Conservation (phyloP, 140 eudicot species). For the Erigeron philadelphicus region DNA sequence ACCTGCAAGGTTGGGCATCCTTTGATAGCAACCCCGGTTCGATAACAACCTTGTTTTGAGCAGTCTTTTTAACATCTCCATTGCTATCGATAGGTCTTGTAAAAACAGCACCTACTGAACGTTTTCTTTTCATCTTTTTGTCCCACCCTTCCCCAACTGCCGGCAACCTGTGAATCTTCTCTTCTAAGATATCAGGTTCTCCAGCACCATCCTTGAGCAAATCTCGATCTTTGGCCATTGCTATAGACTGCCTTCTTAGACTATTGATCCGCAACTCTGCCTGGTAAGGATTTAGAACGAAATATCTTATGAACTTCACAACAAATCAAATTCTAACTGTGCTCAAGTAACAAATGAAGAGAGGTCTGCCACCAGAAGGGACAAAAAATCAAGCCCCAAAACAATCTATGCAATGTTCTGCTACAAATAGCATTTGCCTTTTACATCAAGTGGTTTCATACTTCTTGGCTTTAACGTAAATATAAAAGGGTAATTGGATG, state of each 20-base stretch:
- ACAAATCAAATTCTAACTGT: conserved; percentile 19
- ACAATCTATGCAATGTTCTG: neutral
- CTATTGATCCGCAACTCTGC: conserved; percentile 54
- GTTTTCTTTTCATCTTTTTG: conserved; percentile 81
- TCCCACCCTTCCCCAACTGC: conserved; percentile 94
- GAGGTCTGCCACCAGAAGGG: neutral
- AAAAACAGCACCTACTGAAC: conserved; percentile 60
- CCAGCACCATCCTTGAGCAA: conserved; percentile 45
- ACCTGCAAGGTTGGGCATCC: conserved; percentile 62
- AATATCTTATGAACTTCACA: conserved; percentile 18
- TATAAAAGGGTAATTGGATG: too few species aligned
- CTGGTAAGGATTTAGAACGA: conserved; percentile 30
- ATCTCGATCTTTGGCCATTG: conserved; percentile 60
- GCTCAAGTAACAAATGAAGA: neutral
- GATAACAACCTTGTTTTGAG: conserved; percentile 46
- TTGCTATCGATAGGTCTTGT: conserved; percentile 60
- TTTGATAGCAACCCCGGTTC: conserved; percentile 51
- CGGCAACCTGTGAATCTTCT: conserved; percentile 67
- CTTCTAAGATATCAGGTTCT: conserved; percentile 61
- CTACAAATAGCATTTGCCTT: conserved; percentile 12
- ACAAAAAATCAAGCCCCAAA: neutral
- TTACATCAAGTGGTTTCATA: neutral
- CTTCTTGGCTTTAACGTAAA: neutral
- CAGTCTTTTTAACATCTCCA: conserved; percentile 53
- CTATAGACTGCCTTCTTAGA: conserved; percentile 49